Conservation (phyloP, 371 early-diverging fungal species). For the Blyttiomyces sp. region DNA sequence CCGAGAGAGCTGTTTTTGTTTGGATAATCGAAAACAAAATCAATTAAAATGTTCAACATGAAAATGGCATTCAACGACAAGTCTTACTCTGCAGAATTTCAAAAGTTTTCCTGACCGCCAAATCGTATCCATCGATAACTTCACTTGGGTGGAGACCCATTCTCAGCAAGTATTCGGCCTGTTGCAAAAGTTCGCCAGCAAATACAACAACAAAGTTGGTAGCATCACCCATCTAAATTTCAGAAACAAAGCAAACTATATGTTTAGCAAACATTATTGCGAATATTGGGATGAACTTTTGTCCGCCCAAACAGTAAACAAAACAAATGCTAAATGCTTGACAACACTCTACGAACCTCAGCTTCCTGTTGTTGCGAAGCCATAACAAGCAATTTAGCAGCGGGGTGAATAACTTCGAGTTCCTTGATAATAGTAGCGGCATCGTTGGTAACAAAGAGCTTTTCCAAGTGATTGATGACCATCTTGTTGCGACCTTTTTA, state of each 20-base stretch:
- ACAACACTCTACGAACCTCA: slow-evolving; percentile 60
- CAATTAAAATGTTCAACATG: not conserved
- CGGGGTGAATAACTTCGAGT: slow-evolving; percentile 97
- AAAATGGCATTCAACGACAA: slow-evolving; percentile 1
- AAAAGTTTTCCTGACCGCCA: slow-evolving; percentile 81
- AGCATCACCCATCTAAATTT: slow-evolving; percentile 78
- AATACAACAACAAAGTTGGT: slow-evolving; percentile 95
- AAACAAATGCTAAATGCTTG: not conserved
- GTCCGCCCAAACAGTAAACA: not conserved
- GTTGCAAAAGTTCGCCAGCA: slow-evolving; percentile 89
- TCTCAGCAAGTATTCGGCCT: slow-evolving; percentile 87
- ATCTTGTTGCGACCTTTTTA: slow-evolving; percentile 99
- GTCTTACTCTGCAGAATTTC: slow-evolving; percentile 72
- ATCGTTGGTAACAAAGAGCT: slow-evolving; percentile 98
- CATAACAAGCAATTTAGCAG: slow-evolving; percentile 94
- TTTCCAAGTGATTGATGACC: slow-evolving; percentile 97
- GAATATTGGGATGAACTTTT: not conserved
- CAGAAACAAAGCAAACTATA: not conserved
- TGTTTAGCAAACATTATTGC: not conserved
- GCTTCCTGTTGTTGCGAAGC: slow-evolving; percentile 98
- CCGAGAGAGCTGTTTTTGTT: slow-evolving; percentile 55
- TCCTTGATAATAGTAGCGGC: slow-evolving; percentile 99
- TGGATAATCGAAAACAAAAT: not conserved
- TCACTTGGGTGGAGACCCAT: slow-evolving; percentile 95
- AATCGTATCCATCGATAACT: slow-evolving; percentile 90